These are phyloP conservation scores for Tuber melanosporum DNA, from an alignment of 495 filamentous ascomycete species.

Conservation along the genomic window DNA sequence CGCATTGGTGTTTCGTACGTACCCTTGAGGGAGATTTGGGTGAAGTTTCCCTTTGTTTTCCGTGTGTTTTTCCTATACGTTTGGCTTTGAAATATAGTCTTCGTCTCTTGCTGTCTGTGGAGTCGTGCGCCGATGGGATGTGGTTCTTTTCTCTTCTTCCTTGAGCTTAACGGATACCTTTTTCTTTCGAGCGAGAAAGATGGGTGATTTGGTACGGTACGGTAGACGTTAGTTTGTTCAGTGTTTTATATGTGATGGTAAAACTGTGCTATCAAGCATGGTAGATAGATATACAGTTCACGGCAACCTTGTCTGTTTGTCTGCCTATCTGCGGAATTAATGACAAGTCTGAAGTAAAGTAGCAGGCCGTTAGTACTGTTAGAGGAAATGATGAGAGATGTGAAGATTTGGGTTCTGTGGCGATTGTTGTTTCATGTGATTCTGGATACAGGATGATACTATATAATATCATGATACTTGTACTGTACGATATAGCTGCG, in stretches of 20 bases:
- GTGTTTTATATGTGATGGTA: neutral
- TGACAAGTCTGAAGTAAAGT: neutral
- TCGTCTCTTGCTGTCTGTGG: neutral
- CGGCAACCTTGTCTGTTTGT: neutral
- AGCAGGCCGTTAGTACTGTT: neutral
- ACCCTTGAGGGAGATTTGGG: neutral
- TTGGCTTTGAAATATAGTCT: neutral
- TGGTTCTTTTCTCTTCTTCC: neutral
- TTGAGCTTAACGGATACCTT: slow-evolving; percentile 1
- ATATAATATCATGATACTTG: no score
- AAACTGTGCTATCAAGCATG: neutral
- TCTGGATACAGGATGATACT: neutral
- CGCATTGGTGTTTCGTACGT: neutral
- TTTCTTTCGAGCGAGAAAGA: neutral
- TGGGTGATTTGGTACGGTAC: neutral
- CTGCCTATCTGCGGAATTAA: neutral
- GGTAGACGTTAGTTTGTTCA: neutral
- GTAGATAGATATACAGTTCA: neutral
- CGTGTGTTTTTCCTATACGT: neutral
- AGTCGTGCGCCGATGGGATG: neutral
- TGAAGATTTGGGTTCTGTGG: neutral
- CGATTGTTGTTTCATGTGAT: neutral
- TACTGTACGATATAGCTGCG: no score
- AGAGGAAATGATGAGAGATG: neutral
- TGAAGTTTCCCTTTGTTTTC: neutral